These are phyloP conservation scores for Conticribra guillardii DNA, from an alignment of 108 stramenopile species.

Conservation along the genomic window DNA sequence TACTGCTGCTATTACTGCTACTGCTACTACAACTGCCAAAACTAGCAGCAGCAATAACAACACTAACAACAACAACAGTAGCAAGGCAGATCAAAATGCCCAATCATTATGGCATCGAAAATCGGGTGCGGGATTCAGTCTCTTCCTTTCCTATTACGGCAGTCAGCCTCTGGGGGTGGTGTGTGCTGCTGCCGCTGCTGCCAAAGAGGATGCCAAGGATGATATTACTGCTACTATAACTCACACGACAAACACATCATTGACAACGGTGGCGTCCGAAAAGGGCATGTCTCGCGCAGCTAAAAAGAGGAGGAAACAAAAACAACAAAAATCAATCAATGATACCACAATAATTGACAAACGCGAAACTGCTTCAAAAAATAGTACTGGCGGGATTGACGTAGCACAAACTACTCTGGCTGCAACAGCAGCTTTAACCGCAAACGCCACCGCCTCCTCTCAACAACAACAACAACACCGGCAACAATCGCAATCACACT, in stretches of 20 bases:
- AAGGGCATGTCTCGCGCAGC: slow-evolving; percentile 68
- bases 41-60: background rate
- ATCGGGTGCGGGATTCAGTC: slow-evolving; percentile 63
- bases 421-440: no score
- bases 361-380: no score
- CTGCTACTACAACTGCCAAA: background rate
- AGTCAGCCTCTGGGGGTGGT: slow-evolving; percentile 57
- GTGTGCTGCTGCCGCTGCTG: slow-evolving; percentile 27
- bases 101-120: slow-evolving; percentile 68
- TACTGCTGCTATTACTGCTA: background rate
- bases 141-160: slow-evolving; percentile 73
- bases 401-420: no score
- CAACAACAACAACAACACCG: no score
- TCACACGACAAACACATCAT: background rate
- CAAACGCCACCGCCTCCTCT: no score
- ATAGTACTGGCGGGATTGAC: no score
- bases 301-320: slow-evolving; percentile 63
- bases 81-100: slow-evolving; percentile 3
- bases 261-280: background rate
- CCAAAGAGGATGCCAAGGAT: background rate
- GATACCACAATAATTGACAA: no score
- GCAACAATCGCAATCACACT: no score
- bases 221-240: background rate
- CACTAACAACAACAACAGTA: background rate
- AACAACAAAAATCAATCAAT: background rate